Evolutionary conservation across 208 protist species (phyloP), one percentile per base, ranked within the genome.

Genomic region (Naegleria gruberi): DNA sequence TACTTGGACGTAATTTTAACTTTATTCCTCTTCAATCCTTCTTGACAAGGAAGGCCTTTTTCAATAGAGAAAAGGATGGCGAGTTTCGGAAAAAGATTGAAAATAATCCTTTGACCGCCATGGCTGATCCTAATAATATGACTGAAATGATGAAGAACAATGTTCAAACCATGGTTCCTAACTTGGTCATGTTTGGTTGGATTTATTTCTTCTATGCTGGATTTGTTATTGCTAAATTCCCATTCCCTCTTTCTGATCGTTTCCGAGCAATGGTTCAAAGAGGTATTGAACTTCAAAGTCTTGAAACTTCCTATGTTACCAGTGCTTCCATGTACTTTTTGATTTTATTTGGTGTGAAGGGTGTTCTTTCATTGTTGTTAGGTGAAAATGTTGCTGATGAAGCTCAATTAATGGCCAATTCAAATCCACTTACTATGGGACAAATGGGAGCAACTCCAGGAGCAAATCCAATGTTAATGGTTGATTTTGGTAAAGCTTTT

Each of bases 251-350:
- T 0, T 98, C 97, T 12, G 91, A 94, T n/a, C 93, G 96, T 74
- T 98, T 99, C 92, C 93, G 94, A 51, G 95, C 94, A 34, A 98
- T 99, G 96, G 95, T 98, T 91, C 98, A 99, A 92, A 93, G 97
- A 42, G 97, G 97, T 6, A 94, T 99, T 44, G 97, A 99, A 55
- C 95, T 98, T 46, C 93, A 95, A 81, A 94, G 96, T 55, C 93
- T 99, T 0, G 97, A 98, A 90, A 97, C 98, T 65, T 96, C 93
- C 91, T 98, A 98, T 92, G 97, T 98, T 23, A 98, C 96, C 37
- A 98, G 97, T 17, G 91, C 98, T 46, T 98, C 95, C 82, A 96
- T 98, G 94, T 98, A 98, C 93, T 98, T 99, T 91, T 92, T 99
- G 8, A 97, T 97, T 90, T 95, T 98, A 93, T 98, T 97, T 46